phyloP scores from a whole-genome alignment of 495 filamentous ascomycete genomes.

The Penicillium roqueforti region DNA sequence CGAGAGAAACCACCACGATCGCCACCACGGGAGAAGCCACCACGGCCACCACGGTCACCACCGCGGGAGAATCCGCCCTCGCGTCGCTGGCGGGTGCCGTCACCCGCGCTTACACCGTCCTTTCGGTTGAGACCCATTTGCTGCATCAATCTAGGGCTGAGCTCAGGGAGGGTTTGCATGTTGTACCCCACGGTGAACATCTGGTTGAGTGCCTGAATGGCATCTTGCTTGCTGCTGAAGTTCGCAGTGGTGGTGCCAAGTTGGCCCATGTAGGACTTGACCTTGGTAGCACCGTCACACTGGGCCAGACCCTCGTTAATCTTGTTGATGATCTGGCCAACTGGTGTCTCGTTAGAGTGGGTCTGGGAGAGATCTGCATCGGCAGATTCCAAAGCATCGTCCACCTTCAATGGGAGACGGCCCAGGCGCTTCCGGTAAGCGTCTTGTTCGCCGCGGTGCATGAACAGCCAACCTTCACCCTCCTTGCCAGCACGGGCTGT shows the following conservation, averaged over 20 bases:
- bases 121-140: constrained; percentile 46
- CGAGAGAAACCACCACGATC: neutral
- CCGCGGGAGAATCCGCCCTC: neutral
- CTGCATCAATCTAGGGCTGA: constrained; percentile 39
- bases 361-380: constrained; percentile 49
- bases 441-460: constrained; percentile 55
- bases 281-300: constrained; percentile 38
- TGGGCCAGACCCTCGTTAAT: constrained; percentile 33
- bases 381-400: constrained; percentile 33
- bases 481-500: constrained; percentile 69
- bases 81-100: neutral
- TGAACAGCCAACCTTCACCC: constrained; percentile 76
- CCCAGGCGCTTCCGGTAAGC: constrained; percentile 47
- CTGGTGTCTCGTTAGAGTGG: constrained; percentile 21
- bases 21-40: neutral
- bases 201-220: constrained; percentile 58
- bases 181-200: constrained; percentile 59
- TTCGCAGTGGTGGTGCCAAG: constrained; percentile 34
- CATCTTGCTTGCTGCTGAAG: constrained; percentile 27
- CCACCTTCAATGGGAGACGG: constrained; percentile 60
- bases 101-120: constrained; percentile 6
- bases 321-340: constrained; percentile 33
- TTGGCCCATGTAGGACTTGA: constrained; percentile 50
- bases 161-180: constrained; percentile 50
- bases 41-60: constrained; percentile 3